Conservation (phyloP, 2,329 filamentous ascomycete genomes). For the Aspergillus sp. region DNA sequence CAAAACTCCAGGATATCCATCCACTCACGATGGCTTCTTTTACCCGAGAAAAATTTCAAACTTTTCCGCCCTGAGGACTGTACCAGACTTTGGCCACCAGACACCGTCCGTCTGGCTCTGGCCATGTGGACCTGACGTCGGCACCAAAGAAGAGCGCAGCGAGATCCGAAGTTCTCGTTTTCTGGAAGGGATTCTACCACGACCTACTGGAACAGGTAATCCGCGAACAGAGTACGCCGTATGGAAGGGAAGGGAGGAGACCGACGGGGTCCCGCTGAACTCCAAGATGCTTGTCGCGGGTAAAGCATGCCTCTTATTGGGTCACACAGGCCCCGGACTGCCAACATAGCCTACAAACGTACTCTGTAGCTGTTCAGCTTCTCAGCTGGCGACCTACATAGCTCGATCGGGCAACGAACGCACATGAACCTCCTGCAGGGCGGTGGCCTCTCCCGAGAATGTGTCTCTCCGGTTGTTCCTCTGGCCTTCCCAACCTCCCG, state of each 20-base stretch:
- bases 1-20: not conserved
- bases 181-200: not conserved
- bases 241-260: not conserved
- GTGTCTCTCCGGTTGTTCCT: too few relatives aligned
- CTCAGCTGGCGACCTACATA: too few relatives aligned
- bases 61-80: constrained; percentile 1
- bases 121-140: constrained; percentile 31
- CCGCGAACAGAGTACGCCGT: not conserved
- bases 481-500: not conserved
- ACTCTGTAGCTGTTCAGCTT: too few relatives aligned
- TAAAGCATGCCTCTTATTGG: too few relatives aligned
- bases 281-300: too few relatives aligned
- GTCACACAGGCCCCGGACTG: too few relatives aligned
- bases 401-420: not conserved
- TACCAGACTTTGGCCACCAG: constrained; percentile 7
- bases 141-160: not conserved
- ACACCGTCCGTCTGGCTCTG: constrained; percentile 6
- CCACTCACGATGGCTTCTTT: not conserved
- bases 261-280: not conserved
- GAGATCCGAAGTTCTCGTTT: not conserved
- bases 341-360: too few relatives aligned
- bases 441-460: too few relatives aligned
- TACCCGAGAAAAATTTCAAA: not conserved
- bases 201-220: not conserved
- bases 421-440: not conserved